A percentile compares a stretch with the other conserved stretches of the same genome.
Conservation (phyloP, 106 monocot genomes). For the Amphibolis antarctica region DNA sequence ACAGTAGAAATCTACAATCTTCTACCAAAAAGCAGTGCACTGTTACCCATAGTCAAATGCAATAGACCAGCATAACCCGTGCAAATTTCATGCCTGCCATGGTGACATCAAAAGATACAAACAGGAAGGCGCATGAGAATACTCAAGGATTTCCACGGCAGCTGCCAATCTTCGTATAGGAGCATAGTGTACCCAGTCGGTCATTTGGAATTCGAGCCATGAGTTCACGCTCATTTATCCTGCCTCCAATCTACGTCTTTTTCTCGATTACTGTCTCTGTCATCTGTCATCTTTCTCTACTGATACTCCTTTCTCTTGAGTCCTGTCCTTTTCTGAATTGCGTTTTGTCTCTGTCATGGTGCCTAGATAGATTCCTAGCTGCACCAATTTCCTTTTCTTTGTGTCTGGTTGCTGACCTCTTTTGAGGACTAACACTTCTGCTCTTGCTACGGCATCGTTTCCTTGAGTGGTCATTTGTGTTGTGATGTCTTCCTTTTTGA, state of each 20-base stretch:
- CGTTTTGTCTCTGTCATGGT: slow-evolving; percentile 32
- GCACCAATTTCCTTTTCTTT: slow-evolving; percentile 20
- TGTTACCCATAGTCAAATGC: too few relatives aligned
- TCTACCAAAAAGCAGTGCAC: too few relatives aligned
- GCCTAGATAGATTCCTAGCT: slow-evolving; percentile 24
- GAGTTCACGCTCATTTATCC: slow-evolving; percentile 1
- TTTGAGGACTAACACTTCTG: slow-evolving; percentile 57
- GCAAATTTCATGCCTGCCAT: too few relatives aligned
- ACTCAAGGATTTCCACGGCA: too few relatives aligned
- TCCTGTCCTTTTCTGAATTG: slow-evolving; percentile 28
- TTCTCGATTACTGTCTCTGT: not conserved
- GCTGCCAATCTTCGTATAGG: too few relatives aligned
- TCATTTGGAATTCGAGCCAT: not conserved
- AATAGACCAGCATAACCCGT: too few relatives aligned
- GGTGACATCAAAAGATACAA: too few relatives aligned
- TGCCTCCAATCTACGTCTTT: slow-evolving; percentile 14
- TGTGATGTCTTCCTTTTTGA: slow-evolving; percentile 31
- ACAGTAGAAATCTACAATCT: too few relatives aligned
- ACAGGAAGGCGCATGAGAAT: too few relatives aligned
- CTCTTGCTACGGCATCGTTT: slow-evolving; percentile 67
- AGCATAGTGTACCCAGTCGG: too few relatives aligned
- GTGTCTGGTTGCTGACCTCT: slow-evolving; percentile 27
- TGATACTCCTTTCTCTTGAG: slow-evolving; percentile 54
- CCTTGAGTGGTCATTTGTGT: slow-evolving; percentile 40
- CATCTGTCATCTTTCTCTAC: slow-evolving; percentile 56